Base-by-base conservation (phyloP, 306 rosid genomes). In the Hippophae rhamnoides region DNA sequence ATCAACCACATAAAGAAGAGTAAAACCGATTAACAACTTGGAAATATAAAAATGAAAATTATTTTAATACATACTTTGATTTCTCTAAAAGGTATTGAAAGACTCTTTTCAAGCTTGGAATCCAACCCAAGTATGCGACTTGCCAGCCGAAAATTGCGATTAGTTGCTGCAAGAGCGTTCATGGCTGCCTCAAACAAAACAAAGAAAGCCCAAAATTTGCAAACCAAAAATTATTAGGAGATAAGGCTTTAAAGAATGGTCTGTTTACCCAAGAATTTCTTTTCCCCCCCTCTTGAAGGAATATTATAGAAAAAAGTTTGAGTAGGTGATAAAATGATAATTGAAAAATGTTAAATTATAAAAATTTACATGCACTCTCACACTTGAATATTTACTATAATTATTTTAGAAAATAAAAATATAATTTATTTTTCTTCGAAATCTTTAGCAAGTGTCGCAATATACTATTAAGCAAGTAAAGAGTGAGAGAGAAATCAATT, bases 161-260 rank as follows among this genome's bases (percentile, higher is more conserved):
- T 83, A 60, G 90, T 86, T 56, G 90, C 95, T 4, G 80, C 75
- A 13, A 86, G 74, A 57, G 90, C 85, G n/a, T 86, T 83, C 90
- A 86, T 86, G 45, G 77, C 44, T 71, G 67, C 61, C 18, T 23
- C 47, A 18, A 27, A 18, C 14, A 48, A 50, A 40, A 45, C 62
- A 38, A 54, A 23, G 7, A 67, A 67, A 47, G 13, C 54, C 14
- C 27, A 62, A 54, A 46, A 54, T 40, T 27, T 27, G 38, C 38
- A 31, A 2, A 31, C 57, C 63, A 68, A 61, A 23, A 47, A 65
- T 56, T 47, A 41, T n/a, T 48, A 43, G 48, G 10, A 31, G 5
- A 7, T 27, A 26, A 18, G 52, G 13, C 45, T 44, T 3, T 3
- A 47, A 27, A 49, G 6, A 38, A 10, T 13, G 52, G 12, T 6